phyloP scores from a whole-genome alignment of 2,329 filamentous ascomycete genomes.

The Sarocladium strictum region DNA sequence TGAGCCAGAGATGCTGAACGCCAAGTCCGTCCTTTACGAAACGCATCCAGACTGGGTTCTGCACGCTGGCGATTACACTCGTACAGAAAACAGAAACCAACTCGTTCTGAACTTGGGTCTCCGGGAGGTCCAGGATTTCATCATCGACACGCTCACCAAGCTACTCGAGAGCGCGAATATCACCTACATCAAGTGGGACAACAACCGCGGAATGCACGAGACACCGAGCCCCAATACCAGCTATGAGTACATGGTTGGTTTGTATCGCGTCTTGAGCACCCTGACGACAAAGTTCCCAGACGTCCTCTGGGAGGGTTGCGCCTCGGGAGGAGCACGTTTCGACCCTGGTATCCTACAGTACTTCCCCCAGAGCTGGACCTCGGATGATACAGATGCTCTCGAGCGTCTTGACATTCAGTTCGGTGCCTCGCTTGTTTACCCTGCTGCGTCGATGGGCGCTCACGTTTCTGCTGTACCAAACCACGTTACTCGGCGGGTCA shows the following conservation, averaged over 20 bases:
- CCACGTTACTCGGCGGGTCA: conserved; percentile 46
- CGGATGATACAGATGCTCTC: conserved; percentile 57
- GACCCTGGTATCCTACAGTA: conserved; percentile 58
- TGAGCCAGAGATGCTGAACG: conserved; percentile 63
- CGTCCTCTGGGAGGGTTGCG: conserved; percentile 60
- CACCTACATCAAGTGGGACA: conserved; percentile 61
- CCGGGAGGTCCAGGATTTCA: conserved; percentile 55
- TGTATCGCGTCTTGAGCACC: conserved; percentile 55
- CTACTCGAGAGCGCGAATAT: conserved; percentile 49
- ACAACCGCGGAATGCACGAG: conserved; percentile 60
- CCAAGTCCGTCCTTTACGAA: conserved; percentile 53
- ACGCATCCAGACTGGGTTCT: conserved; percentile 60
- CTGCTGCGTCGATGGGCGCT: conserved; percentile 56
- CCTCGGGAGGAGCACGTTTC: conserved; percentile 58
- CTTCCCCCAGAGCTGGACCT: conserved; percentile 61
- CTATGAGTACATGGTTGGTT: conserved; percentile 55
- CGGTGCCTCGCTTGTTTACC: conserved; percentile 57
- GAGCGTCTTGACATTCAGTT: conserved; percentile 58
- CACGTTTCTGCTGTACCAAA: conserved; percentile 58
- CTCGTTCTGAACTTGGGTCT: conserved; percentile 56
- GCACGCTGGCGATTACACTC: conserved; percentile 48
- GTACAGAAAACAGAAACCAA: conserved; percentile 50
- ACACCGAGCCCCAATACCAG: conserved; percentile 44
- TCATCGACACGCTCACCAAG: conserved; percentile 48
- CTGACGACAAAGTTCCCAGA: conserved; percentile 54